These are phyloP conservation scores for Pichia sp. DNA, from an alignment of 1,139 yeast genomes.

Conservation along the genomic window DNA sequence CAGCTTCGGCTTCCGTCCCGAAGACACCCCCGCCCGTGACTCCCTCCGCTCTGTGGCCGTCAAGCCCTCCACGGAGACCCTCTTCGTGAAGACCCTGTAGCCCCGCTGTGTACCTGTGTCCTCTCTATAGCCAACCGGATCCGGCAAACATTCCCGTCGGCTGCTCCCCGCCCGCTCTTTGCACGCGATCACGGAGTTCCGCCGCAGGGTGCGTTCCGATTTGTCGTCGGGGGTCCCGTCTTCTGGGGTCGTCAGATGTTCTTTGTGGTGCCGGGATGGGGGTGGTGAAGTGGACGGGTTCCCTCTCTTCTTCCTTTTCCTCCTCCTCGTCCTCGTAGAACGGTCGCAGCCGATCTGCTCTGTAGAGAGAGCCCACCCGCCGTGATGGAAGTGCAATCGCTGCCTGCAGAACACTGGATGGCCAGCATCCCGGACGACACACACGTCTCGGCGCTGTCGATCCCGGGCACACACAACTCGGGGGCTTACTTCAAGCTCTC, in stretches of 20 bases:
- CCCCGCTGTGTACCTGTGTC: background rate
- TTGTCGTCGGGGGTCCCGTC: background rate
- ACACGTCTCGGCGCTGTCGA: constrained; percentile 49
- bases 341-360: too few species aligned
- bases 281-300: too few species aligned
- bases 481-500: constrained; percentile 68
- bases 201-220: background rate
- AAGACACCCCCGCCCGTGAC: background rate
- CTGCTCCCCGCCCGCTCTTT: background rate
- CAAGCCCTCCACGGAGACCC: background rate
- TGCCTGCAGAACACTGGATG: constrained; percentile 47
- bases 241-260: too few species aligned
- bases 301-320: too few species aligned
- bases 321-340: too few species aligned
- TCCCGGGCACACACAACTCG: constrained; percentile 80
- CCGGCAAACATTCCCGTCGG: background rate
- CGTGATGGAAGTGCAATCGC: background rate
- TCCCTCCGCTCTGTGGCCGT: background rate
- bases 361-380: too few species aligned
- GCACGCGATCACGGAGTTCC: background rate
- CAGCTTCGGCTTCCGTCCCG: constrained; percentile 16
- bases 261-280: too few species aligned
- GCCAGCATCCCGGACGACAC: constrained; percentile 50
- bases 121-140: background rate
- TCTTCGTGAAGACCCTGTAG: background rate